These are phyloP conservation scores for Blumeria hordei DNA, from an alignment of 2,329 filamentous ascomycete genomes.

Conservation along the genomic window DNA sequence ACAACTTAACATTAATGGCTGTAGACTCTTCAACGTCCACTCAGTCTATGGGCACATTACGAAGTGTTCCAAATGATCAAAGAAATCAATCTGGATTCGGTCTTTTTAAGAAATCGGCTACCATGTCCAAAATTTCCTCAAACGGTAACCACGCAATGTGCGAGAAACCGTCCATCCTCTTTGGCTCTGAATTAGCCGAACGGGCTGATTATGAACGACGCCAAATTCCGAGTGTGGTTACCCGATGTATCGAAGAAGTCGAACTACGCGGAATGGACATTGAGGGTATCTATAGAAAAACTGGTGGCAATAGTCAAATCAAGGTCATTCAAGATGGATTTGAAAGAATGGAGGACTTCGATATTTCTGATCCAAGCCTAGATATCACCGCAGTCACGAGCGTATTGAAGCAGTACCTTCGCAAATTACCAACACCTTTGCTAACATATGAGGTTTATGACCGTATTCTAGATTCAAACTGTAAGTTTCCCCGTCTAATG, in stretches of 20 bases:
- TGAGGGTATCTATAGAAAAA: conserved; percentile 95
- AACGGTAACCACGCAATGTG: conserved; percentile 17
- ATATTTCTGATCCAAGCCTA: conserved; percentile 79
- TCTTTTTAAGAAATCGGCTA: conserved; percentile 32
- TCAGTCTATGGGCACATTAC: conserved; percentile 7
- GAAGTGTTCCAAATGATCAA: conserved; percentile 11
- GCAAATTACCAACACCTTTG: conserved; percentile 69
- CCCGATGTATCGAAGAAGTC: conserved; percentile 86
- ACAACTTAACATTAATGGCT: conserved; percentile 39
- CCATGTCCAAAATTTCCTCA: conserved; percentile 26
- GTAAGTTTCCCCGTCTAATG: conserved; percentile 22
- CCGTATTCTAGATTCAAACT: conserved; percentile 54
- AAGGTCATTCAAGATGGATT: conserved; percentile 82
- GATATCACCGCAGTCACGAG: conserved; percentile 95
- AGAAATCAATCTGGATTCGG: conserved; percentile 28
- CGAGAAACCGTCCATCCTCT: conserved; percentile 38
- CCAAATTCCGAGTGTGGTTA: conserved; percentile 75
- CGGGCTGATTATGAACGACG: conserved; percentile 73
- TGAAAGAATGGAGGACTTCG: conserved; percentile 61
- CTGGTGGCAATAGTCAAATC: conserved; percentile 74
- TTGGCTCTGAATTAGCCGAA: conserved; percentile 71
- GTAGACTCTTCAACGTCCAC: conserved; percentile 20
- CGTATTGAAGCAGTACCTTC: conserved; percentile 91
- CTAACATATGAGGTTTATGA: conserved; percentile 90
- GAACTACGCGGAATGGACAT: conserved; percentile 91